Evolutionary conservation across 1,284 basidiomycete species (phyloP), one percentile per base, ranked within the genome.

Genomic region (Malassezia japonica): DNA sequence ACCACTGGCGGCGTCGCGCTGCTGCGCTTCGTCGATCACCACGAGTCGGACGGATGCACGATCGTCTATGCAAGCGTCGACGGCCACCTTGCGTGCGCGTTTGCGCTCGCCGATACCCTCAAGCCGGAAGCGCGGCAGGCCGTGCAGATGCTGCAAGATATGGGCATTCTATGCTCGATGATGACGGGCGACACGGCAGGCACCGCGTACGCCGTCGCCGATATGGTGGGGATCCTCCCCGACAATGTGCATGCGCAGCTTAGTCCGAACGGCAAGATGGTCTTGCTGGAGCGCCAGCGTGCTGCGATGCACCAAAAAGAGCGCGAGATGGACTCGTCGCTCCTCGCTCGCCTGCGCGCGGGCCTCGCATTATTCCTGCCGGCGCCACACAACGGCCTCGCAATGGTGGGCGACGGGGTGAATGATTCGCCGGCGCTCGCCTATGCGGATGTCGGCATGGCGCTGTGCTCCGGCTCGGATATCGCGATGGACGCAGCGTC

Each of bases 351-450:
- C 51, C 34, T 42, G 42, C 20, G 36, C 49, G 44, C 48, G 48
- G 40, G 15, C 21, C 23, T 27, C 20, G 8, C 7, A 13, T 13
- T 7, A 8, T 6, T 27, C 9, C 16, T 18, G 1, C 21, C 34
- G 2, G 35, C 24, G 16, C 2, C 29, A 37, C 50, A 45, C 6
- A 47, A 54, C 7, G 61, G 61, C 18, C 51, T 64, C 25, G 67
- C 68, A 18, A 68, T 90, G 88, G 88, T 99, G 41, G 94, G 94
- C 18, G 94, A 99, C 73, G 94, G 94, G 16, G 94, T 98, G 76
- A 98, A 99, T 74, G 94, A 99, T 73, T 92, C 90, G 0, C 92
- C 91, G 0, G 94, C 92, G 1, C 82, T 98, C 1, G 91, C 92
- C 15, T 87, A 86, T 2, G 87, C 92, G 0, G 87, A 88, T 2